Evolutionary conservation across 371 early-diverging fungal species (phyloP).

Genomic region (Aphelidium insulamus): DNA sequence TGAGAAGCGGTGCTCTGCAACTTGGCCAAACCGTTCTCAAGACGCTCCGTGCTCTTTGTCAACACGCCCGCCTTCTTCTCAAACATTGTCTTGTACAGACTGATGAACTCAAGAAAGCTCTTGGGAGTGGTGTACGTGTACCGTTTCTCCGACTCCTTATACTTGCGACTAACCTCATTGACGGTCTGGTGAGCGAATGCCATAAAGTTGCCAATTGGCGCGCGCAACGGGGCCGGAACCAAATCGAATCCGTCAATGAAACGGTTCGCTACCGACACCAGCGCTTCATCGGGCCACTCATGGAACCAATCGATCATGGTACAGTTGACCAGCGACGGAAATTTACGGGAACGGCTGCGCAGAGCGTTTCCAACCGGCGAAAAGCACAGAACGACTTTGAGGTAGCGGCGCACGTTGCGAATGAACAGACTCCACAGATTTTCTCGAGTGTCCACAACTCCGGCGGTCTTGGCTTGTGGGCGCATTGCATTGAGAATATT

Average conservation of each 20-base stretch:
- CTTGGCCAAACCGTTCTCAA: slow-evolving; percentile 35
- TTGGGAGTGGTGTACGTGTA: slow-evolving; percentile 40
- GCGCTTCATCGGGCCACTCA: slow-evolving; percentile 32
- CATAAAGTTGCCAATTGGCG: slow-evolving; percentile 29
- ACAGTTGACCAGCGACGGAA: slow-evolving; percentile 32
- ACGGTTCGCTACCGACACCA: slow-evolving; percentile 24
- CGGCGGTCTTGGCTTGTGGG: slow-evolving; percentile 26
- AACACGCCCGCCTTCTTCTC: slow-evolving; percentile 24
- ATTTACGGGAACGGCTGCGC: slow-evolving; percentile 26
- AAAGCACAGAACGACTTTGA: slow-evolving; percentile 34
- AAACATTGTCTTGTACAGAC: slow-evolving; percentile 31
- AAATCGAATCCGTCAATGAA: slow-evolving; percentile 24
- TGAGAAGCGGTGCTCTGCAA: slow-evolving; percentile 28
- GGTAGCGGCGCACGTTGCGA: slow-evolving; percentile 20
- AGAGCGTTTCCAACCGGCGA: slow-evolving; percentile 32
- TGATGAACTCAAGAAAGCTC: slow-evolving; percentile 28
- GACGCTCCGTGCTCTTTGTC: slow-evolving; percentile 28
- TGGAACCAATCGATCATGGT: slow-evolving; percentile 39
- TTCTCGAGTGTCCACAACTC: slow-evolving; percentile 28
- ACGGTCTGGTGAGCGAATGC: slow-evolving; percentile 27
- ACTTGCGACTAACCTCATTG: slow-evolving; percentile 27
- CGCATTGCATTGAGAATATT: slow-evolving; percentile 32
- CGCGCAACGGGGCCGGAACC: slow-evolving; percentile 19
- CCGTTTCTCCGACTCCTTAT: slow-evolving; percentile 29
- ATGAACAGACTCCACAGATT: slow-evolving; percentile 36